Base-by-base conservation (phyloP, 2,329 filamentous ascomycete genomes). In the Scolecobasidium constrictum region DNA sequence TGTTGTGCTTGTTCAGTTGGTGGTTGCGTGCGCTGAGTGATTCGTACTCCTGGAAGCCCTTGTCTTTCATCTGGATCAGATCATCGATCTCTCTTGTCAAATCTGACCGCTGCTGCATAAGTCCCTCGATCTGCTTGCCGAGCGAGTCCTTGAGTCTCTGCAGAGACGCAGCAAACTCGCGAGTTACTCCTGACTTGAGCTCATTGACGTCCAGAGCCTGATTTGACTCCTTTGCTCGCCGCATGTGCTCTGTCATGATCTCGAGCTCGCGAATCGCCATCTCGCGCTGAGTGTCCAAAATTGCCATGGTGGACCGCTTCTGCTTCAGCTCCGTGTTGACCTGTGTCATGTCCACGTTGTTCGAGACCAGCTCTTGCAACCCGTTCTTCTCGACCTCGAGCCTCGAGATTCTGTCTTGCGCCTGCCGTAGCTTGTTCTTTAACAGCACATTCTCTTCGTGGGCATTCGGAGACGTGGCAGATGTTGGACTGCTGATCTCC, bases 301-400 rank as follows among this genome's bases (percentile, higher is more conserved):
- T 84, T 5, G 90, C 90, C 59, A 98, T 92, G 0, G 92, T 96
- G 54, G 93, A 94, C 46, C 92, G 76, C 67, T 96, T 96, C 62
- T 96, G 88, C 26, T 84, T 73, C 18, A 96, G 68, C 57, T 88
- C 90, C 52, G 83, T 87, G 61, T 93, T 93, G 21, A 93, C 78
- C 52, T 80, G 82, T 62, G 83, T 83, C 47, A 81, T 77, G 48
- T 75, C 74, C 12, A 67, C 69, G 4, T 73, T 71, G 20, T 69
- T 72, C 50, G 78, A 75, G 50, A 81, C 63, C 34, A 61, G 62
- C 48, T 69, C 66, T 49, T 68, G 62, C 23, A 65, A 65, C 52
- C 51, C 68, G 55, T 63, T 75, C 67, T 86, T 85, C 50, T 86
- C 81, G n/a, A 79, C 73, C 60, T 90, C 83, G 41, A 98, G 75